Evolutionary conservation across 208 protist genomes (phyloP).

Genomic region (Leptomonas pyrrhocoris): DNA sequence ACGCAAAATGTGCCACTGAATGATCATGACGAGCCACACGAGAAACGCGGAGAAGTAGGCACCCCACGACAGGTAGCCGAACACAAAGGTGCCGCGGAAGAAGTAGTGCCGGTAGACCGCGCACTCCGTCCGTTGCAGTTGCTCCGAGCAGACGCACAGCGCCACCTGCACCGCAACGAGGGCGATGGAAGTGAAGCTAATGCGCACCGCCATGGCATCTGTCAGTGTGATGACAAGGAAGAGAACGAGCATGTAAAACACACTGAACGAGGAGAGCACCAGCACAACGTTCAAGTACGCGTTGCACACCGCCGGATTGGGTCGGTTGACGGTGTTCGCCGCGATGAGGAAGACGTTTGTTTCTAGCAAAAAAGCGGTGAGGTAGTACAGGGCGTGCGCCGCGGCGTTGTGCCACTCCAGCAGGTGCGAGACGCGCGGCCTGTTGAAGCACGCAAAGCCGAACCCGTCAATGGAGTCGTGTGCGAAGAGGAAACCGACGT

Average conservation of each 20-base stretch:
- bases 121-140: conserved; percentile 1
- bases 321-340: conserved; percentile 21
- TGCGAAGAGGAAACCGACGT: conserved; percentile 45
- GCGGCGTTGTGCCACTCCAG: conserved; percentile 46
- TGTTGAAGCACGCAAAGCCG: conserved; percentile 78
- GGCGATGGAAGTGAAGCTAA: conserved; percentile 43
- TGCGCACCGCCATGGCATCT: conserved; percentile 20
- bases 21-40: conserved; percentile 45
- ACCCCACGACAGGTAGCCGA: conserved; percentile 48
- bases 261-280: conserved; percentile 31
- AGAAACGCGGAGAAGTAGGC: conserved; percentile 39
- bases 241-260: conserved; percentile 37
- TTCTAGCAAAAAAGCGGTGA: conserved; percentile 65
- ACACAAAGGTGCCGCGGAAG: conserved; percentile 36
- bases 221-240: conserved; percentile 33
- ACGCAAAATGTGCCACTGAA: conserved; percentile 26
- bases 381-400: conserved; percentile 43
- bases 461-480: conserved; percentile 69
- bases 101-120: not conserved
- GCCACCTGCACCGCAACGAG: conserved; percentile 40
- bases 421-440: conserved; percentile 26
- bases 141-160: conserved; percentile 33
- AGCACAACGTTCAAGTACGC: conserved; percentile 35
- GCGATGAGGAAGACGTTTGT: conserved; percentile 55
- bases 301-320: conserved; percentile 16